phyloP scores from a whole-genome alignment of 108 stramenopile species.

The Cafeteria roenbergensis region DNA sequence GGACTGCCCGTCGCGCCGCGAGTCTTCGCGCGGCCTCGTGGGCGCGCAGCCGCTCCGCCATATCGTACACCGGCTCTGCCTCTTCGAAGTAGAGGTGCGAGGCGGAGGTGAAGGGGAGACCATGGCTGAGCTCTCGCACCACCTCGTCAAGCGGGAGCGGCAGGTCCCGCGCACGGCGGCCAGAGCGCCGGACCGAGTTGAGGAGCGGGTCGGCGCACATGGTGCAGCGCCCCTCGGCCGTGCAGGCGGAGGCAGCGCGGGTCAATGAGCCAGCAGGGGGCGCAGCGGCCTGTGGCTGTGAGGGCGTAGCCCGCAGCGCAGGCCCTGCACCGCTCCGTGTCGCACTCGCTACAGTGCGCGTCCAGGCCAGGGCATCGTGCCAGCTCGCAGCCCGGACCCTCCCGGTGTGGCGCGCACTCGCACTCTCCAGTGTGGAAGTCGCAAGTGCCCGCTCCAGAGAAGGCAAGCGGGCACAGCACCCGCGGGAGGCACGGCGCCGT shows the following conservation, averaged over 20 bases:
- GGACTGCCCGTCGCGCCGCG: no score
- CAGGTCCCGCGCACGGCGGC: slow-evolving; percentile 44
- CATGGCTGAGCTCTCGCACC: slow-evolving; percentile 43
- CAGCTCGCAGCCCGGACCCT: slow-evolving; percentile 48
- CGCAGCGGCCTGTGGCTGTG: slow-evolving; percentile 28
- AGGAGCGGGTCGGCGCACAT: slow-evolving; percentile 53
- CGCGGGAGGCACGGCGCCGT: slow-evolving; percentile 45
- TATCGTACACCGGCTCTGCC: slow-evolving; percentile 34
- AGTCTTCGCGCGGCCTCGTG: no score
- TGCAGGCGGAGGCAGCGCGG: slow-evolving; percentile 54
- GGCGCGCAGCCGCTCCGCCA: no score
- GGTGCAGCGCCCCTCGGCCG: slow-evolving; percentile 35
- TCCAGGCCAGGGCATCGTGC: slow-evolving; percentile 42
- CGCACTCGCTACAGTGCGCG: slow-evolving; percentile 53
- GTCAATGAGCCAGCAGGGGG: slow-evolving; percentile 28
- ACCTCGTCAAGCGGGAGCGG: slow-evolving; percentile 54
- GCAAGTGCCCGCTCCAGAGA: slow-evolving; percentile 54
- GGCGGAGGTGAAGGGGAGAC: slow-evolving; percentile 55
- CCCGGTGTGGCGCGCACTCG: slow-evolving; percentile 41
- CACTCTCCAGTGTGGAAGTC: slow-evolving; percentile 52
- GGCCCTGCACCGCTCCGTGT: slow-evolving; percentile 36
- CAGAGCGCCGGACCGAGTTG: slow-evolving; percentile 52
- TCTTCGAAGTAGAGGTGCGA: slow-evolving; percentile 52
- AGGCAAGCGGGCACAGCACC: slow-evolving; percentile 49
- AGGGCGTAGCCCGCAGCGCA: slow-evolving; percentile 51